phyloP scores from a whole-genome alignment of 139 green algal genomes.

The Coelastrella sp. region DNA sequence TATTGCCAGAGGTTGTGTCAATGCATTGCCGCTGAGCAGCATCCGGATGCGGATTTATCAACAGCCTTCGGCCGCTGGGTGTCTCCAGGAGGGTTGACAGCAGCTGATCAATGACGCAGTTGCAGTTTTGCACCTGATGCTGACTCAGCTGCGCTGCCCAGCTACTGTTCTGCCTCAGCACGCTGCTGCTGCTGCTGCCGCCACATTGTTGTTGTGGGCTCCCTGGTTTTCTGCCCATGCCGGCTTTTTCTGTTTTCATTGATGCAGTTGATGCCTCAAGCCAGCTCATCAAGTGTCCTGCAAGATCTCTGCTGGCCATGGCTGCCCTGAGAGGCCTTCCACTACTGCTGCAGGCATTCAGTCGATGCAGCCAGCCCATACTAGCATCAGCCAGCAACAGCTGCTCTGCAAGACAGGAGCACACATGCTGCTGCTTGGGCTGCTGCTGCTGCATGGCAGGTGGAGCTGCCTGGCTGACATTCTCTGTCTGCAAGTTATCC shows the following conservation, averaged over 20 bases:
- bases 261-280: too few relatives aligned
- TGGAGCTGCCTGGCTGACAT: too few relatives aligned
- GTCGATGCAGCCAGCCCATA: background rate
- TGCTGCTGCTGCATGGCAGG: background rate
- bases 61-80: background rate
- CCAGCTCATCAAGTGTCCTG: background rate
- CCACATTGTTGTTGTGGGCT: background rate
- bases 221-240: too few relatives aligned
- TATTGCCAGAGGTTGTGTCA: background rate
- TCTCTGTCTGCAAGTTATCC: background rate
- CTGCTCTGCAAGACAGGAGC: slow-evolving; percentile 1
- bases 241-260: too few relatives aligned
- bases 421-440: background rate
- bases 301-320: background rate
- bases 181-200: background rate
- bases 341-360: slow-evolving; percentile 12
- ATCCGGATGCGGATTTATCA: background rate
- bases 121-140: background rate
- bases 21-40: background rate
- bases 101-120: background rate
- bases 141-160: background rate
- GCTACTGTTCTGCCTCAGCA: background rate
- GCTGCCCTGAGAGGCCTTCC: background rate
- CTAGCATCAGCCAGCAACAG: background rate
- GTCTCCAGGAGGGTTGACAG: background rate